Percentiles rank a stretch among this genome's conserved stretches.
These are phyloP conservation scores for Recurvomyces mirabilis DNA, from an alignment of 495 filamentous ascomycete genomes.

Conservation along the genomic window DNA sequence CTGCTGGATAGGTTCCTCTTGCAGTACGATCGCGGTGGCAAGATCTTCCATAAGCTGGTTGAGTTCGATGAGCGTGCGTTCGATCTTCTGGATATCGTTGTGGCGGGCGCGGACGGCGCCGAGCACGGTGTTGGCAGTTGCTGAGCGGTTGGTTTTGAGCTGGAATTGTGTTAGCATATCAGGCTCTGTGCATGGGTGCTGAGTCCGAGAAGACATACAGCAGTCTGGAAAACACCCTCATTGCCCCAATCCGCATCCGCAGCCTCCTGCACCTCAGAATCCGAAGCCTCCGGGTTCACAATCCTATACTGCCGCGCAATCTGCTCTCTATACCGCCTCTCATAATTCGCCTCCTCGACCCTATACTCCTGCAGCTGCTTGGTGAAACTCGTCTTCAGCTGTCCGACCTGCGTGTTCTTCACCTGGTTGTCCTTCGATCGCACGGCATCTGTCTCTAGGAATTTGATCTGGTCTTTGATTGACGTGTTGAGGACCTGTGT, in stretches of 20 bases:
- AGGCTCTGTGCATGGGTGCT: slow-evolving; percentile 7
- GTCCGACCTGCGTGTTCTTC: slow-evolving; percentile 52
- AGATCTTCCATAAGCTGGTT: slow-evolving; percentile 56
- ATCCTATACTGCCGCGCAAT: slow-evolving; percentile 64
- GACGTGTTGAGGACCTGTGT: slow-evolving; percentile 54
- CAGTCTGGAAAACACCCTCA: slow-evolving; percentile 66
- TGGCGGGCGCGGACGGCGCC: slow-evolving; percentile 65
- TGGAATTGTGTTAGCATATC: slow-evolving; percentile 27
- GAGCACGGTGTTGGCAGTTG: slow-evolving; percentile 51
- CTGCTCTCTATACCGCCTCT: slow-evolving; percentile 54
- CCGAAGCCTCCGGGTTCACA: slow-evolving; percentile 60
- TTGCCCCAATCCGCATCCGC: slow-evolving; percentile 57
- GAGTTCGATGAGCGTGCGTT: slow-evolving; percentile 54
- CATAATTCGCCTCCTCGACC: slow-evolving; percentile 53
- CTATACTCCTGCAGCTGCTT: slow-evolving; percentile 51
- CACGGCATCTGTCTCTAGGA: slow-evolving; percentile 50
- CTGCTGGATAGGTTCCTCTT: slow-evolving; percentile 44
- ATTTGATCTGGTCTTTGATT: slow-evolving; percentile 58
- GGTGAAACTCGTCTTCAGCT: slow-evolving; percentile 54
- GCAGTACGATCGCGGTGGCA: slow-evolving; percentile 51
- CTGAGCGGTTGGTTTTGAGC: slow-evolving; percentile 59
- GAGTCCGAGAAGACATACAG: slow-evolving; percentile 45
- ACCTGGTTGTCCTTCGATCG: slow-evolving; percentile 42
- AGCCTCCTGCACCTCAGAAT: slow-evolving; percentile 51
- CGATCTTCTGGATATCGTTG: slow-evolving; percentile 62